Base-by-base conservation (phyloP, 2,329 filamentous ascomycete species). In the Diplocarpon rosae region DNA sequence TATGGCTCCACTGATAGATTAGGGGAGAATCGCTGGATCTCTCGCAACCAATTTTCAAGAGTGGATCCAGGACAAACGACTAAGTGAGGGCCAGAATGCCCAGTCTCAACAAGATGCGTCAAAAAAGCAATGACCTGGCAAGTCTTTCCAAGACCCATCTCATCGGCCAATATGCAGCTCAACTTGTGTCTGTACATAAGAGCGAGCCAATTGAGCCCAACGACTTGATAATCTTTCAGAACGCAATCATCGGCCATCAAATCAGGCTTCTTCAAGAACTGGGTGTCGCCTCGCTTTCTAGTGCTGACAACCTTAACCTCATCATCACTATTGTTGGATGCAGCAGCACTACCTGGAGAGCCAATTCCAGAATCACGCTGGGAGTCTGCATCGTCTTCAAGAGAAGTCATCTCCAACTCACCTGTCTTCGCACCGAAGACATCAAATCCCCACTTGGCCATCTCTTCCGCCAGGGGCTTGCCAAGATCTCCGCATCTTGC, bases 121-220 rank as follows among this genome's bases (percentile, higher is more conserved):
- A 98, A 72, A 57, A 98, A 87, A 0, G 87, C 80, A 54, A 98
- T 95, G 50, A 96, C 87, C 59, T 98, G 90, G 56, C 88, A 95
- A 0, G 92, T 98, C 70, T 98, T 98, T 37, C 92, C 92, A 33
- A 90, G 69, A 41, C 85, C 92, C 92, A 98, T 98, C 61, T 98
- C 92, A 61, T 98, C 92, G 1, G 92, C 92, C 14, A 98, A 70
- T 45, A 98, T 96, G 51, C 88, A 90, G 37, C 86, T 90, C 41
- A 93, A 75, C 24, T 80, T 73, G 46, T 85, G 80, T 42, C 80
- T 73, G 66, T 87, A 94, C 12, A 98, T 72, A 37, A 96, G 66
- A 44, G 81, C 79, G 59, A 98, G 75, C 92, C 92, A 98, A 60
- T 96, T 96, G 41, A 98, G 73, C 3, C 92, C 92, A 27, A 94